Evolutionary conservation across 129 eudicot genomes (phyloP).

Genomic region (Saposhnikovia divaricata): DNA sequence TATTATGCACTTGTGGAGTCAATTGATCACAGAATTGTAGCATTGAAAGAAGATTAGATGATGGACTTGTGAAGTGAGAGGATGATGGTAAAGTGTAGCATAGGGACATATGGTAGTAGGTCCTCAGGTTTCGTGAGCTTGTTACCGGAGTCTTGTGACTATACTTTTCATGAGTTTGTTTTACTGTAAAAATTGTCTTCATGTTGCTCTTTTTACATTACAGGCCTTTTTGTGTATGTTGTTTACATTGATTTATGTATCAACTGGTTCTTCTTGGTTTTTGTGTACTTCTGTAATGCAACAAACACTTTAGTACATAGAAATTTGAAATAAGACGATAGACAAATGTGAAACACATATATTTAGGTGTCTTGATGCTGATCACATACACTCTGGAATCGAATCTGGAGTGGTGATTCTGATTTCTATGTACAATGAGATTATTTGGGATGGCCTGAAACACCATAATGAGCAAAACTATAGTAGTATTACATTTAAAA

Average conservation of each 20-base stretch:
- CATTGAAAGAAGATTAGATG: neutral
- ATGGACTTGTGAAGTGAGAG: neutral
- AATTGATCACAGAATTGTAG: neutral
- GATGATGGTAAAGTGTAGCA: neutral
- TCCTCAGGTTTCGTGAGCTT: neutral
- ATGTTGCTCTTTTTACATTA: conserved; percentile 15
- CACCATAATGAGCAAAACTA: neutral
- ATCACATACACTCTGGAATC: neutral
- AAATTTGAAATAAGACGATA: neutral
- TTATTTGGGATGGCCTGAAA: neutral
- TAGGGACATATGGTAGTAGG: neutral
- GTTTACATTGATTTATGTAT: conserved; percentile 6
- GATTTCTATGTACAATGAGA: no score
- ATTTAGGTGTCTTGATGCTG: neutral
- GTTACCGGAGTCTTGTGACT: conserved; percentile 6
- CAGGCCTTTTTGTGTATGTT: conserved; percentile 14
- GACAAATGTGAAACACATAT: neutral
- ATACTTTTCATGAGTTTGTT: neutral
- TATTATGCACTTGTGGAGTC: neutral
- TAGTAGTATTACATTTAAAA: neutral
- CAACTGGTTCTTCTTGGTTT: neutral
- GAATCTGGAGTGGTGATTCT: no score
- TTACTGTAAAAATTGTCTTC: conserved; percentile 4
- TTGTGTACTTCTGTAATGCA: neutral
- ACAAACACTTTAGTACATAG: neutral